Evolutionary conservation across 371 early-diverging fungal species (phyloP).

Genomic region (Nematocida sp.): DNA sequence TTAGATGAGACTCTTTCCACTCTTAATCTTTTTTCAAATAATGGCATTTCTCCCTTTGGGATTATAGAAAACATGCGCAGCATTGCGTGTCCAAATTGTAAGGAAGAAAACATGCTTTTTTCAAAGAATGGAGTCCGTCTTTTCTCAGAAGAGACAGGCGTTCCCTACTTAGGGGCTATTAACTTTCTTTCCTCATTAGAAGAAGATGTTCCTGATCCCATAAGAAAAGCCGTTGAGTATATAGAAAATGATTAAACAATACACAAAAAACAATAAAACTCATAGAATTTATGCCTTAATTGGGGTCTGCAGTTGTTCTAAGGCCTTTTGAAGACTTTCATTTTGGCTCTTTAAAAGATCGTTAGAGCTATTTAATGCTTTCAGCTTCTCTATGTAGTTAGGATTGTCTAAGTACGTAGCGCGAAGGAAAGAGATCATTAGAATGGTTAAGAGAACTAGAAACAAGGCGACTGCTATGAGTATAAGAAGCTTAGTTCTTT

Average conservation of each 20-base stretch:
- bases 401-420: no score
- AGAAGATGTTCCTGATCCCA: neutral
- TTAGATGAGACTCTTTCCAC: slow-evolving; percentile 87
- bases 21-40: slow-evolving; percentile 85
- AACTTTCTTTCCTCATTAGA: neutral
- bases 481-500: no score
- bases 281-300: no score
- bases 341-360: no score
- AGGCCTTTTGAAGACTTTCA: no score
- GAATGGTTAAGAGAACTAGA: no score
- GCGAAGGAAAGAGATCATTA: no score
- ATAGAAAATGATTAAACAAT: neutral
- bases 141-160: slow-evolving; percentile 52
- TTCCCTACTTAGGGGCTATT: slow-evolving; percentile 55
- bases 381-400: no score
- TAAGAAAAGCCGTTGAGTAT: neutral
- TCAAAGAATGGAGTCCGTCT: slow-evolving; percentile 61
- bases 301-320: no score
- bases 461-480: no score
- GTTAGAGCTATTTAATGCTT: no score
- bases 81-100: slow-evolving; percentile 84
- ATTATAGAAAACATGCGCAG: slow-evolving; percentile 96
- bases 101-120: slow-evolving; percentile 49
- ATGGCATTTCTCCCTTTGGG: slow-evolving; percentile 79
- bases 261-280: no score